phyloP scores from a whole-genome alignment of 1,284 basidiomycete species.

The Microbotryum intermedium region DNA sequence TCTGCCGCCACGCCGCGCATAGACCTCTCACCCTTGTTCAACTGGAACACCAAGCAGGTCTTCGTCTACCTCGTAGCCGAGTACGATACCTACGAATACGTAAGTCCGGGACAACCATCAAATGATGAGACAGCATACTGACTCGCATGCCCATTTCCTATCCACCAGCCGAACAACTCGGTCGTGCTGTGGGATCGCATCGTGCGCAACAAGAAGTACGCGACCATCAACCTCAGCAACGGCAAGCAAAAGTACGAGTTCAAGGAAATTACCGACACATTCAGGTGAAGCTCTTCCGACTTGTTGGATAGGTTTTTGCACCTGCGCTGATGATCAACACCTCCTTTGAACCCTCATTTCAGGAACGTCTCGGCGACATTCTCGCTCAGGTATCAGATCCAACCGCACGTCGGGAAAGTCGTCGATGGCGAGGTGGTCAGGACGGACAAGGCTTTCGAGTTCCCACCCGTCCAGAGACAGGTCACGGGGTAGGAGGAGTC shows the following conservation, averaged over 20 bases:
- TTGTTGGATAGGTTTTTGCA: not conserved
- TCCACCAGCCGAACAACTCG: constrained; percentile 58
- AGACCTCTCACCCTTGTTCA: constrained; percentile 73
- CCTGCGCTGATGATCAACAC: not conserved
- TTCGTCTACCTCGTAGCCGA: constrained; percentile 76
- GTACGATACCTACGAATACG: constrained; percentile 61
- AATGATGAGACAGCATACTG: too few relatives aligned
- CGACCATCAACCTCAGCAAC: constrained; percentile 52
- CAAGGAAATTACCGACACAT: constrained; percentile 62
- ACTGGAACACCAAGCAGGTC: constrained; percentile 91
- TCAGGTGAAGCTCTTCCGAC: constrained; percentile 50
- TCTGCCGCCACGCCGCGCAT: constrained; percentile 20
- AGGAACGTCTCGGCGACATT: constrained; percentile 63
- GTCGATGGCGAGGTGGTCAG: constrained; percentile 64
- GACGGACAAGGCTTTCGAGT: constrained; percentile 38
- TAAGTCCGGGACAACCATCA: too few relatives aligned
- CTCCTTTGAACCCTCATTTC: constrained; percentile 8
- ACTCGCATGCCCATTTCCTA: constrained; percentile 6
- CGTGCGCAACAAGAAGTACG: constrained; percentile 65
- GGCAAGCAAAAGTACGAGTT: constrained; percentile 77
- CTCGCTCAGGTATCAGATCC: constrained; percentile 74
- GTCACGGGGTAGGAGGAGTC: not conserved
- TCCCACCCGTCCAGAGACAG: constrained; percentile 9
- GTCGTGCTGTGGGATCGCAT: constrained; percentile 90
- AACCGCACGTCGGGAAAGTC: constrained; percentile 76